These are phyloP conservation scores for Mycena galopus DNA, from an alignment of 768 basidiomycete genomes.

Conservation along the genomic window DNA sequence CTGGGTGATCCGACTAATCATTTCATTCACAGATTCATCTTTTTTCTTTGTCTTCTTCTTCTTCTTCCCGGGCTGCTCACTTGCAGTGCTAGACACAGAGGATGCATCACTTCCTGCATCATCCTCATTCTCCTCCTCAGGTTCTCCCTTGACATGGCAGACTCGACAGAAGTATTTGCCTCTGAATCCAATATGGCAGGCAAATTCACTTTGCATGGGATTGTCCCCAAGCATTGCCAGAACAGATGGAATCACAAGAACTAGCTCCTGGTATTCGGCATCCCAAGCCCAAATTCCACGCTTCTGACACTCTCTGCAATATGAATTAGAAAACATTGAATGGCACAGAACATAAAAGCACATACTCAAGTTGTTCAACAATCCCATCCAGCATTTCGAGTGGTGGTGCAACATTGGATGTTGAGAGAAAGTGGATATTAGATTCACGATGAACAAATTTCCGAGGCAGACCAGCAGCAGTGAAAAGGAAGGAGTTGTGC, in stretches of 20 bases:
- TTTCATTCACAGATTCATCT: constrained; percentile 25
- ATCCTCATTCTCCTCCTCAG: constrained; percentile 31
- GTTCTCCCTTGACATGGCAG: constrained; percentile 50
- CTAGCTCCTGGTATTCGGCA: constrained; percentile 39
- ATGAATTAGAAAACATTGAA: no score
- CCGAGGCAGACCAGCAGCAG: constrained; percentile 31
- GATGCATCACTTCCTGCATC: background rate
- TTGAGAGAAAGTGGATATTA: no score
- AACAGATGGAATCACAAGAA: constrained; percentile 45
- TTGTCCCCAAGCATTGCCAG: no score
- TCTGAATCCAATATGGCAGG: constrained; percentile 56
- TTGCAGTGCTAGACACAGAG: background rate
- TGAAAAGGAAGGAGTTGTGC: constrained; percentile 40
- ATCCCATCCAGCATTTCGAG: constrained; percentile 49
- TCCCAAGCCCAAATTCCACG: constrained; percentile 58
- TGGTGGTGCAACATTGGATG: constrained; percentile 45
- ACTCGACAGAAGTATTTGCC: constrained; percentile 57
- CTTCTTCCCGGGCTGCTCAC: background rate
- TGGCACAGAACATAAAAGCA: no score
- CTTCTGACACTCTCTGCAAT: constrained; percentile 34
- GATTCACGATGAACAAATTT: constrained; percentile 10
- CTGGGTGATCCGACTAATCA: constrained; percentile 36
- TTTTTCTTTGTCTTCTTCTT: constrained; percentile 23
- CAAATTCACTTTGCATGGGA: constrained; percentile 59
- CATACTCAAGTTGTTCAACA: constrained; percentile 36